Evolutionary conservation across 768 basidiomycete species (phyloP), one percentile per base, ranked within the genome.

Genomic region (Psilocybe azurescens): DNA sequence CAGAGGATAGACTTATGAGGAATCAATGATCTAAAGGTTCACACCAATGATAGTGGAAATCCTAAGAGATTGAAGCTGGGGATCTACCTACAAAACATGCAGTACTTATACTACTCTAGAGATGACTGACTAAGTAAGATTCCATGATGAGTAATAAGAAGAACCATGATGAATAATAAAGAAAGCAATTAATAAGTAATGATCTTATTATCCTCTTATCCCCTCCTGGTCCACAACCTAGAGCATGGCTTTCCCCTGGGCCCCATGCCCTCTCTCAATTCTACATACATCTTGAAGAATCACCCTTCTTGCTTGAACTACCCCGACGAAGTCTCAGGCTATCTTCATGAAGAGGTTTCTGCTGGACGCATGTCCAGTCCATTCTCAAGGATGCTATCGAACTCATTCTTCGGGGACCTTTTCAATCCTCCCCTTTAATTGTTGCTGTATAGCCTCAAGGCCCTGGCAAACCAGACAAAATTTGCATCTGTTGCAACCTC

Each of bases 221-320:
- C 78, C 0, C 11, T 64, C 1, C 68, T 80, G 1, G 52, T 69
- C 5, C 0, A 59, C 5, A 77, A 76, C 16, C 67, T 81, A 0
- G 60, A 58, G 0, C 7, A 67, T 16, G 74, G 78, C 1, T 79
- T 79, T 53, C 74, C 73, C 0, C 55, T 79, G 3, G 76, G 76
- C 1, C 49, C 66, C 1, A 75, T 80, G 66, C 73, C 76, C 52
- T 2, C 24, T 8, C 59, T 70, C 30, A 8, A 14, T 2, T 11
- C 53, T 2, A 63, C 69, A 1, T 53, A 69, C 39, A 70, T 74
- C n/a, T 58, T 74, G 7, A 59, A 56, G 0, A 71, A 74, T 44
- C 65, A 71, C 51, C 57, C 62, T 0, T 71, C 69, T 0, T 49
- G 60, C 33, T 1, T 18, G 0, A 59, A 63, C 3, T 47, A 69